phyloP scores from a whole-genome alignment of 2,329 filamentous ascomycete genomes.

The Orbilia javanica region DNA sequence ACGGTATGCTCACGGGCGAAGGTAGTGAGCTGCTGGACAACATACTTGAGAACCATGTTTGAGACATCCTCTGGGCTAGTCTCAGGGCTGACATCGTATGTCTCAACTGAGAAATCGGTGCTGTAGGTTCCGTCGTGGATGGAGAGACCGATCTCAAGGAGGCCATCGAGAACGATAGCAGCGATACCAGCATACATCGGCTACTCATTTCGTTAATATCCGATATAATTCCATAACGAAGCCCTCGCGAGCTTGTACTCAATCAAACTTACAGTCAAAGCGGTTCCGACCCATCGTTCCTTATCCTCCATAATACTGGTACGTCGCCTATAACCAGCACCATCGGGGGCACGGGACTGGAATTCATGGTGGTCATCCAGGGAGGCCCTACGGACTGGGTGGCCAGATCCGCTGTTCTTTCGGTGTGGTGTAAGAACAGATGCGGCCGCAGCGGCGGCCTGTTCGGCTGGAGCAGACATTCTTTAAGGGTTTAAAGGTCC shows the following conservation, averaged over 20 bases:
- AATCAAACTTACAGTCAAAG: conserved; percentile 48
- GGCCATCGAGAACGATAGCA: conserved; percentile 69
- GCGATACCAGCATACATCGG: conserved; percentile 75
- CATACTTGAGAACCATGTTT: conserved; percentile 71
- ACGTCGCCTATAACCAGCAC: conserved; percentile 51
- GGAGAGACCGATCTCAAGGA: conserved; percentile 74
- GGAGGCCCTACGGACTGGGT: conserved; percentile 29
- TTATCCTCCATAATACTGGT: conserved; percentile 58
- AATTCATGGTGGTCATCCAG: conserved; percentile 56
- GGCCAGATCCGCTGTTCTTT: conserved; percentile 20
- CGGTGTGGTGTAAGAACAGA: conserved; percentile 13
- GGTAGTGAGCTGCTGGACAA: conserved; percentile 62
- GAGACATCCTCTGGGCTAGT: conserved; percentile 67
- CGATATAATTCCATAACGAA: neutral
- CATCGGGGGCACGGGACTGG: conserved; percentile 49
- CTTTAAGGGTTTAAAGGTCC: conserved; percentile 16
- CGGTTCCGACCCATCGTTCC: conserved; percentile 56
- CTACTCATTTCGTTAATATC: conserved; percentile 63
- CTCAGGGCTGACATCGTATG: conserved; percentile 68
- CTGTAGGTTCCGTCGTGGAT: conserved; percentile 81
- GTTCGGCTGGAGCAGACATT: conserved; percentile 35
- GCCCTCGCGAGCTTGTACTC: neutral
- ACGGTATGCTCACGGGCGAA: conserved; percentile 72
- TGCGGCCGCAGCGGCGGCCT: conserved; percentile 19
- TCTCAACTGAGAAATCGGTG: conserved; percentile 77